phyloP scores from a whole-genome alignment of 2,329 filamentous ascomycete species.

The Penicillium palitans region DNA sequence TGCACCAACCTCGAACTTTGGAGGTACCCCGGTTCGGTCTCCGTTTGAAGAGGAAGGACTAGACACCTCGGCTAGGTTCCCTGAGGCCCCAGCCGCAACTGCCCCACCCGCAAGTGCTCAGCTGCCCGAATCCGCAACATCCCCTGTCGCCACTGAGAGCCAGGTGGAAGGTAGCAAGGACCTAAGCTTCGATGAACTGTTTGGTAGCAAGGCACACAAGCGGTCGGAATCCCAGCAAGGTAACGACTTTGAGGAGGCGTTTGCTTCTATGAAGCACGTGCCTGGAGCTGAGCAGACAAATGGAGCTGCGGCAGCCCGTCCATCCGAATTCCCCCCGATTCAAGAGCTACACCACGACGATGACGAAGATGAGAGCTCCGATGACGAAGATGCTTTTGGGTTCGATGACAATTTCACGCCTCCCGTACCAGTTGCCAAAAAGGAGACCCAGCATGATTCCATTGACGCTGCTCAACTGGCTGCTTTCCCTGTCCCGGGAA shows the following conservation, averaged over 20 bases:
- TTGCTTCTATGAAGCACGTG: constrained; percentile 49
- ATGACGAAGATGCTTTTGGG: constrained; percentile 63
- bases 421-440: constrained; percentile 47
- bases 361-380: constrained; percentile 78
- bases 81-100: constrained; percentile 20
- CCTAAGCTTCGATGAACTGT: constrained; percentile 49
- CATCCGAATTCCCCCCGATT: constrained; percentile 86
- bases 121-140: constrained; percentile 45
- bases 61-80: constrained; percentile 23
- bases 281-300: constrained; percentile 46
- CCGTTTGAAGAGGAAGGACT: constrained; percentile 40
- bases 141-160: constrained; percentile 34
- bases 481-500: constrained; percentile 43
- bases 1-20: constrained; percentile 17
- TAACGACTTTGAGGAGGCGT: constrained; percentile 51
- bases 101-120: constrained; percentile 18
- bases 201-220: constrained; percentile 45
- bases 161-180: constrained; percentile 33
- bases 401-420: constrained; percentile 93
- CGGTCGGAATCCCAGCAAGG: constrained; percentile 48
- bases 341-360: constrained; percentile 80
- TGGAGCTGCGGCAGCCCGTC: constrained; percentile 28
- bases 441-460: constrained; percentile 31
- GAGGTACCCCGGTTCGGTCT: constrained; percentile 25
- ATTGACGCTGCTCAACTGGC: constrained; percentile 42